Evolutionary conservation across 495 filamentous ascomycete genomes (phyloP), one percentile per base, ranked within the genome.

Genomic region (Darksidea phi): DNA sequence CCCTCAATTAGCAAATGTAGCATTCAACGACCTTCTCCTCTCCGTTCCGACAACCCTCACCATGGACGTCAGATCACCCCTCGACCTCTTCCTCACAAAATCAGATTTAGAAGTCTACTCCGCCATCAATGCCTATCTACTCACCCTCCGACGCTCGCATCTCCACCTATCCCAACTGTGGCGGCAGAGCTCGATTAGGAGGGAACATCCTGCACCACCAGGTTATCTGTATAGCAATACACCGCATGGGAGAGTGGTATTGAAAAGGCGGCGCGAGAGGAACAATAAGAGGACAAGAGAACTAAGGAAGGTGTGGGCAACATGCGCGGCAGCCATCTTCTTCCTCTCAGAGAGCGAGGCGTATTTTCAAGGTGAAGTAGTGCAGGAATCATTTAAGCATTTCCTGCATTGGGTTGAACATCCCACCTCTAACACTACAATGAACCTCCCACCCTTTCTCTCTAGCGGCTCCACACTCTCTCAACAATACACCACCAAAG

Each of bases 341-440:
- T 88, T 97, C 61, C 78, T 98, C 2, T 88, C 88, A 0, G 91
- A 96, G 62, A 83, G 88, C 12, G 87, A 90, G 56, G 84, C 82
- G 12, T 97, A 94, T 63, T 86, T 97, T 61, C 91, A 96, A 69
- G 90, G 88, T 2, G 91, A 97, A 71, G 87, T 97, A 1, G 84
- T 96, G 17, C 82, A 86, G 53, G 85, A 85, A 8, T 87, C 89
- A 0, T 95, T 88, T 80, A 76, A 80, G 45, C 77, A 81, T 57
- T 82, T 87, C 47, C 75, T 76, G 15, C 68, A 77, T 73, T 77
- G 89, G 73, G 61, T 76, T 12, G 17, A 55, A 18, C 13, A 42
- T 10, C 28, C n/a, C 26, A n/a, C 24, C 4, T 43, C 17, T 5
- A 6, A 12, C 8, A 42, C 24, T 17, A 12, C 12, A 24, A 10